phyloP scores from a whole-genome alignment of 345 rosid genomes.

The Ceriops zippeliana region DNA sequence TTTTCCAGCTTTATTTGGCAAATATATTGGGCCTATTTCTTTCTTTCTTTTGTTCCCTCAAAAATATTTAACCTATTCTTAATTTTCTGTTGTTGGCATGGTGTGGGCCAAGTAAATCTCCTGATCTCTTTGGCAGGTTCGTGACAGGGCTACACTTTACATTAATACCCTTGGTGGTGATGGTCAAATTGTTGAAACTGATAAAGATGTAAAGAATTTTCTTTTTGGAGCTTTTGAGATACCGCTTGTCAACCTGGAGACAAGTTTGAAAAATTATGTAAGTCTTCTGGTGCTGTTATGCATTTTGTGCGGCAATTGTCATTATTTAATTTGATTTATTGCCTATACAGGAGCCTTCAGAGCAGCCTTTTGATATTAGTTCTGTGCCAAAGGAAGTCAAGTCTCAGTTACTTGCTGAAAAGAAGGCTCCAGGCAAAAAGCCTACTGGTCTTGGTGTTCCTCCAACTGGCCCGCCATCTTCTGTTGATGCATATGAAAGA shows the following conservation, averaged over 20 bases:
- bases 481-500: conserved; percentile 76
- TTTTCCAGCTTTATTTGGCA: neutral
- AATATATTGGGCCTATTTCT: neutral
- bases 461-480: conserved; percentile 54
- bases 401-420: conserved; percentile 81
- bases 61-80: neutral
- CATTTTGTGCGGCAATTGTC: conserved; percentile 16
- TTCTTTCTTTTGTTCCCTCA: neutral
- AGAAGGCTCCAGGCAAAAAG: conserved; percentile 90
- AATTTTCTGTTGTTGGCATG: neutral
- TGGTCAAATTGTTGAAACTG: conserved; percentile 57
- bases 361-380: conserved; percentile 70
- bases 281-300: conserved; percentile 28
- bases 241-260: conserved; percentile 84
- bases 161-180: conserved; percentile 73
- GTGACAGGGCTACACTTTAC: conserved; percentile 95
- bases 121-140: conserved; percentile 51
- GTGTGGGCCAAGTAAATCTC: neutral
- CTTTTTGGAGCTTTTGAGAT: conserved; percentile 80
- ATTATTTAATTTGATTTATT: conserved; percentile 11
- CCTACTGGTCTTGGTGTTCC: conserved; percentile 82
- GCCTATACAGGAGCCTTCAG: conserved; percentile 67
- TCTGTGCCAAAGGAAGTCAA: conserved; percentile 88
- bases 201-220: conserved; percentile 56
- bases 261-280: conserved; percentile 85